Conservation (phyloP, 176 grass and related monocot genomes). For the Elaeis guineensis region DNA sequence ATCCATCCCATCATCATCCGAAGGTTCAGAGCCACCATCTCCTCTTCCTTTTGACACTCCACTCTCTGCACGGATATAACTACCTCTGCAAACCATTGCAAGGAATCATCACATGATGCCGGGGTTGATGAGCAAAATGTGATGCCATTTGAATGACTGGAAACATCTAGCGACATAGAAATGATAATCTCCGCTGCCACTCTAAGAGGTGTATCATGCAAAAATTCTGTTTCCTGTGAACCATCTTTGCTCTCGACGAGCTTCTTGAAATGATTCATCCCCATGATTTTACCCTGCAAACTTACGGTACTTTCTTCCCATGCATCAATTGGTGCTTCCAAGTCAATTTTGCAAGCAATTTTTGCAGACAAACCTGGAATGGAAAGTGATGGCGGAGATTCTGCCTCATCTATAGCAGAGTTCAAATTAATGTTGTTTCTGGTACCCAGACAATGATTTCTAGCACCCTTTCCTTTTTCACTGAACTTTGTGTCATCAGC, state of each 20-base stretch:
- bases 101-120: constrained; percentile 15
- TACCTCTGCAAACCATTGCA: constrained; percentile 67
- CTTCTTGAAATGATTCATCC: no score
- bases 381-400: constrained; percentile 5
- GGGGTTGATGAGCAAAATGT: neutral
- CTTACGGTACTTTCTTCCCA: neutral
- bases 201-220: neutral
- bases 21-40: constrained; percentile 11
- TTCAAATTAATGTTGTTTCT: constrained; percentile 52
- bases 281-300: no score
- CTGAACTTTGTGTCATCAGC: no score
- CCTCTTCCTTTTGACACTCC: constrained; percentile 12
- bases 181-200: constrained; percentile 61
- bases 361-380: constrained; percentile 29
- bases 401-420: constrained; percentile 22
- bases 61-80: constrained; percentile 20
- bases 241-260: neutral
- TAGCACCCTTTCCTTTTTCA: constrained; percentile 4
- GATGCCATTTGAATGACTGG: constrained; percentile 12
- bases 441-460: constrained; percentile 5
- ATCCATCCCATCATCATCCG: constrained; percentile 41
- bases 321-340: constrained; percentile 43
- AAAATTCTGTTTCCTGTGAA: constrained; percentile 10
- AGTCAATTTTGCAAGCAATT: constrained; percentile 35
- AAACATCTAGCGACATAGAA: constrained; percentile 41